These are phyloP conservation scores for Quercus variabilis DNA, from an alignment of 306 rosid species.

Conservation along the genomic window DNA sequence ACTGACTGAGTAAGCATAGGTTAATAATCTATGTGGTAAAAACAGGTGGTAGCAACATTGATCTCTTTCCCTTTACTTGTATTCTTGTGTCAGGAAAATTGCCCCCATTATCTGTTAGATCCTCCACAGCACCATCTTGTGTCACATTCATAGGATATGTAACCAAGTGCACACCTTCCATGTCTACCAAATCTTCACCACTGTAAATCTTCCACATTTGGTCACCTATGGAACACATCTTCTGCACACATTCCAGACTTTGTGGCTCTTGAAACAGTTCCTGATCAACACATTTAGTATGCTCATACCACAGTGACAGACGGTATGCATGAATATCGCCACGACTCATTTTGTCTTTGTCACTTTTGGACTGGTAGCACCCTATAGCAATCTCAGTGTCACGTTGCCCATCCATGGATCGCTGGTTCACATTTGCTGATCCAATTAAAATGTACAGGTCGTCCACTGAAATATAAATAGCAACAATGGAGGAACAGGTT, in stretches of 20 bases:
- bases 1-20: not conserved
- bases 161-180: conserved; percentile 76
- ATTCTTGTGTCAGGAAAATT: conserved; percentile 70
- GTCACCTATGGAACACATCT: conserved; percentile 46
- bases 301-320: conserved; percentile 87
- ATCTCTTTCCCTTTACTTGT: conserved; percentile 56
- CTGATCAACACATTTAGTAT: conserved; percentile 34
- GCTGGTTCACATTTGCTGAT: conserved; percentile 92
- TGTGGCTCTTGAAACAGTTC: conserved; percentile 35
- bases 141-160: conserved; percentile 58
- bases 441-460: conserved; percentile 82
- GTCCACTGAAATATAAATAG: conserved; percentile 54
- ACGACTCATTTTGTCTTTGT: not conserved
- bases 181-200: conserved; percentile 53
- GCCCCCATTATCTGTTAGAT: conserved; percentile 27
- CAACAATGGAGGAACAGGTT: not conserved
- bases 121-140: conserved; percentile 51
- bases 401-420: conserved; percentile 91
- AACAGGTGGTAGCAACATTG: conserved; percentile 45
- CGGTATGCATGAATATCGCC: conserved; percentile 63
- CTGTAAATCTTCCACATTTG: conserved; percentile 58
- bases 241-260: conserved; percentile 35
- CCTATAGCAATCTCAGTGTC: conserved; percentile 95
- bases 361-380: conserved; percentile 48
- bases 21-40: conserved; percentile 47